A percentile compares a stretch with the other conserved stretches of the same genome.
Conservation (phyloP, 345 rosid species). For the Syzygium aromaticum region DNA sequence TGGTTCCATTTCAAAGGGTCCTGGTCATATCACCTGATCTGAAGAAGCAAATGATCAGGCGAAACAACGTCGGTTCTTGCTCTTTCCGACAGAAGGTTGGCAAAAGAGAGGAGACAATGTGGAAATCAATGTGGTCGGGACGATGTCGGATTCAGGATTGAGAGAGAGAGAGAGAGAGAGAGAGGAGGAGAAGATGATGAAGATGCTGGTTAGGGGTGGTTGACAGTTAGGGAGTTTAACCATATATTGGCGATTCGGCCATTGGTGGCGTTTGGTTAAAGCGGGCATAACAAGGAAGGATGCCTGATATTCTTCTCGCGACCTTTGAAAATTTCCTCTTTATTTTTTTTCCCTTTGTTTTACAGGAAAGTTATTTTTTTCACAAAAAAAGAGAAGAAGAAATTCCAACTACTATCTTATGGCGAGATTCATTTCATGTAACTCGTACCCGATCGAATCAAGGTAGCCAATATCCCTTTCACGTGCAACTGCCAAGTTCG, state of each 20-base stretch:
- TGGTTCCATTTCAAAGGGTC: neutral
- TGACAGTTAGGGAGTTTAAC: neutral
- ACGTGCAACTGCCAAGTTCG: neutral
- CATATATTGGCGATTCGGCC: neutral
- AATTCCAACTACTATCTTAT: neutral
- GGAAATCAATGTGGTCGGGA: neutral
- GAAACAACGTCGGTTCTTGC: neutral
- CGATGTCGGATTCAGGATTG: neutral
- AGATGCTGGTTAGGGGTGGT: neutral
- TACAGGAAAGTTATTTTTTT: neutral
- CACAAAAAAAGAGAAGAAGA: neutral
- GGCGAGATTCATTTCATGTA: neutral
- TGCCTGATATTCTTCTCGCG: neutral
- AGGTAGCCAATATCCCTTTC: neutral
- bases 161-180: neutral
- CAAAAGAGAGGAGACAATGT: neutral
- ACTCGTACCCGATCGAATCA: neutral
- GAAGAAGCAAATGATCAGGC: neutral
- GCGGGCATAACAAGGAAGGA: neutral
- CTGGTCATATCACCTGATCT: neutral
- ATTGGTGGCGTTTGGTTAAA: neutral
- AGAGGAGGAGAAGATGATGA: neutral
- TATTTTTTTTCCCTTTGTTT: neutral
- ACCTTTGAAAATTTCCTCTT: neutral
- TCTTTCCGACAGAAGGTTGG: neutral